Base-by-base conservation (phyloP, 345 rosid genomes). In the Turnera subulata region DNA sequence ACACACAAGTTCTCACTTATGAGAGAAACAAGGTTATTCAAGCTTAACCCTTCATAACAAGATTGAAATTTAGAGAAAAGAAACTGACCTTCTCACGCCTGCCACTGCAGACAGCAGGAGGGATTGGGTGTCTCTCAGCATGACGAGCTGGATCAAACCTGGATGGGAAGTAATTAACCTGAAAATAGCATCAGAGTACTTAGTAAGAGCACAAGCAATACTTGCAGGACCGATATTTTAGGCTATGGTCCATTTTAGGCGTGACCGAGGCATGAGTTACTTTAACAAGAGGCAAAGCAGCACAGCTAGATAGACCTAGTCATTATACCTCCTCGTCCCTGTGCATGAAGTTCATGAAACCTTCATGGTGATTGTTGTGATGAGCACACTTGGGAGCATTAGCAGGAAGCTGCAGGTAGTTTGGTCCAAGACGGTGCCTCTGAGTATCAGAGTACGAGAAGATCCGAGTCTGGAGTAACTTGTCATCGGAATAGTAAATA, bases 341-440 rank as follows among this genome's bases (percentile, higher is more conserved):
- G 64, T 88, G 95, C 90, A 89, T 80, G 75, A 89, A 80, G 72
- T 93, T 93, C 97, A 89, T 89, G 60, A 77, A 69, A 78, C 99
- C 99, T 0, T 87, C 99, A 66, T 89, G 82, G 73, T 93, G 99
- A 63, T 89, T 89, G 80, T 93, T 93, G 78, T 87, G 95, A 76
- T 90, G 95, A 67, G 85, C 73, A 64, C 90, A 87, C 72, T 93
- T 90, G 52, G 99, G 95, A 48, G 99, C 91, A 84, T 93, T 93
- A 48, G 66, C 95, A 8, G 99, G 99, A 43, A 93, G 85, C 51
- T 82, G 97, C 61, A 93, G 78, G 73, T 93, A 93, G 82, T 90
- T 93, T 22, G 99, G 99, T 65, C 97, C 97, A 47, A 93, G 97
- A 37, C 99, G 95, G 75, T 93, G 95, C 70, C 99, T 85, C 74